A percentile compares a stretch with the other conserved stretches of the same genome.
These are phyloP conservation scores for Magnusiomyces clavatus DNA, from an alignment of 1,139 yeast genomes.

Conservation along the genomic window DNA sequence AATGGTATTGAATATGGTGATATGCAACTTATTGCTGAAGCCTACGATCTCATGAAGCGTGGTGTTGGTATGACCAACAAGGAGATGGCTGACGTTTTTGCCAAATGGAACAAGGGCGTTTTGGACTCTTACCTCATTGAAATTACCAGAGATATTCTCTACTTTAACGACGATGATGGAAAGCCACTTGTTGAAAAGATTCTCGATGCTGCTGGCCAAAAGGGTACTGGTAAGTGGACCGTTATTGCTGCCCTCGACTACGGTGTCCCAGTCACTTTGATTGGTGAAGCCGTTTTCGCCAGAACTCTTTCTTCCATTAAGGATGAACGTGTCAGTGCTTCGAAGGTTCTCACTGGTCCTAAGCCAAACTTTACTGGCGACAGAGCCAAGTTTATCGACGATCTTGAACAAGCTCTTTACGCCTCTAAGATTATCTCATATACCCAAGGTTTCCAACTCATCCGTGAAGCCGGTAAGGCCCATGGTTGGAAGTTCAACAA, in stretches of 20 bases:
- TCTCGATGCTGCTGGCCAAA: slow-evolving; percentile 95
- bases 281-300: slow-evolving; percentile 97
- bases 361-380: slow-evolving; percentile 57
- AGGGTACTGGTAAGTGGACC: slow-evolving; percentile 99
- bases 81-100: slow-evolving; percentile 91
- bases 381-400: slow-evolving; percentile 78
- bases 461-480: slow-evolving; percentile 96
- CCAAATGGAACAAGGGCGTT: slow-evolving; percentile 95
- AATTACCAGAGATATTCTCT: slow-evolving; percentile 91
- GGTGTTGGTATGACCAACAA: slow-evolving; percentile 83
- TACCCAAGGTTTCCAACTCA: slow-evolving; percentile 99
- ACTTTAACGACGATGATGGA: slow-evolving; percentile 68
- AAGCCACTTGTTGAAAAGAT: slow-evolving; percentile 93
- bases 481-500: slow-evolving; percentile 96
- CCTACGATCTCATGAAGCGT: slow-evolving; percentile 92
- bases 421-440: slow-evolving; percentile 98
- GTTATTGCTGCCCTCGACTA: slow-evolving; percentile 96
- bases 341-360: slow-evolving; percentile 76
- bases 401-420: slow-evolving; percentile 95
- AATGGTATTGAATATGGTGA: slow-evolving; percentile 99
- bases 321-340: slow-evolving; percentile 82
- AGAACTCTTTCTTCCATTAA: slow-evolving; percentile 93
- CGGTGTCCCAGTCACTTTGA: slow-evolving; percentile 97
- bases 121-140: slow-evolving; percentile 95
- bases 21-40: slow-evolving; percentile 98